Evolutionary conservation across 1,284 basidiomycete genomes (phyloP).

Genomic region (Porogramme epimiltina): DNA sequence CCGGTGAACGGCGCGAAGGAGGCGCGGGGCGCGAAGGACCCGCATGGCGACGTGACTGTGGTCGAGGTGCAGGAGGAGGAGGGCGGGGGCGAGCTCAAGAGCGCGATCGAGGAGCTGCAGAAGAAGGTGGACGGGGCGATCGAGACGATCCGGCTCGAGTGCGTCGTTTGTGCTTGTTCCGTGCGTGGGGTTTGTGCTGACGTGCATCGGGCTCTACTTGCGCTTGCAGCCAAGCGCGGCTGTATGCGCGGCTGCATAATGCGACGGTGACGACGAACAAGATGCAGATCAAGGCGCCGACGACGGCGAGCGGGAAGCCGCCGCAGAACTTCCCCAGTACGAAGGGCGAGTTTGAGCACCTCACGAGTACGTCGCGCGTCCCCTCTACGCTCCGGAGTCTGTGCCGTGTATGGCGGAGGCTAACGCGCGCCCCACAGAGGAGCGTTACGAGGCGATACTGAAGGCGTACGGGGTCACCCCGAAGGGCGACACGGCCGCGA

Average conservation of each 20-base stretch:
- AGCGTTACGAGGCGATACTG: slow-evolving; percentile 40
- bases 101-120: slow-evolving; percentile 31
- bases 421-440: slow-evolving; percentile 29
- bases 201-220: neutral
- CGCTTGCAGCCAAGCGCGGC: slow-evolving; percentile 34
- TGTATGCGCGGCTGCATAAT: slow-evolving; percentile 39
- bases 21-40: slow-evolving; percentile 6
- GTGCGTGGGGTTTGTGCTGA: neutral
- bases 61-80: slow-evolving; percentile 14
- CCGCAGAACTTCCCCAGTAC: slow-evolving; percentile 40
- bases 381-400: neutral
- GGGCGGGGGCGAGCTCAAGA: slow-evolving; percentile 14
- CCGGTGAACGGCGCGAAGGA: neutral
- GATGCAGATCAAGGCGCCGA: slow-evolving; percentile 32
- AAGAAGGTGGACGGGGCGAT: slow-evolving; percentile 33
- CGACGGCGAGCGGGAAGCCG: slow-evolving; percentile 36
- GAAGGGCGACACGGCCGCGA: slow-evolving; percentile 38
- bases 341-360: slow-evolving; percentile 43
- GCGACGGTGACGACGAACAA: slow-evolving; percentile 34
- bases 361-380: slow-evolving; percentile 35
- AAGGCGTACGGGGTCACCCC: slow-evolving; percentile 37
- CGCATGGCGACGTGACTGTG: slow-evolving; percentile 5
- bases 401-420: neutral
- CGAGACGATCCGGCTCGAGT: slow-evolving; percentile 39
- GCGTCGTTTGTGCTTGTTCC: slow-evolving; percentile 14